Base-by-base conservation (phyloP, 768 basidiomycete species). In the Strobilomyces echinocephalus region DNA sequence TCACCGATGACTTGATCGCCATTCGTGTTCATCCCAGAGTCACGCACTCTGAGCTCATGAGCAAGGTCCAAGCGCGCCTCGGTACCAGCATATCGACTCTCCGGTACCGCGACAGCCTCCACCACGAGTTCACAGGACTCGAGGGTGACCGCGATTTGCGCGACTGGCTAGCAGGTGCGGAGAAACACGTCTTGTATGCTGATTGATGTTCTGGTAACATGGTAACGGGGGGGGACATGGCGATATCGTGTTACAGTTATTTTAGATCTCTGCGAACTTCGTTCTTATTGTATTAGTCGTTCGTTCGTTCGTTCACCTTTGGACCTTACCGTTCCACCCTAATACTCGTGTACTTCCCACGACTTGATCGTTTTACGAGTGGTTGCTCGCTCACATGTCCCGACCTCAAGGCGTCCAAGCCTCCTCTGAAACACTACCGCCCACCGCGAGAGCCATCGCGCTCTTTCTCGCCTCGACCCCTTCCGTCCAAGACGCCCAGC, bases 1-100 rank as follows among this genome's bases (percentile, higher is more conserved):
- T 87, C 52, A 87, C 92, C 24, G 95, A 98, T 66, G 97, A 99
- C 69, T 75, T 98, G 50, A 93, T 98, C 58, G 97, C 97, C 5
- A 97, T 98, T 52, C 85, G 97, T 14, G 95, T 98, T 28, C 94
- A 95, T 66, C 97, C 97, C 21, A 82, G 80, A 48, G 94, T 98
- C 38, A 84, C 88, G 8, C 87, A 90, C 63, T 74, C 72, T 10
- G 92, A 95, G 64, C 76, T 99, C 56, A 85, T 97, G 78, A 89
- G 84, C 47, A 99, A 98, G 73, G 90, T 97, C 33, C 84, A 91
- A 62, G 80, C 87, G 34, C 82, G 97, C 49, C 74, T 98, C 7
- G 94, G 92, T 1, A 79, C 78, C 14, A 85, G 88, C 72, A 77
- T 95, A 34, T 73, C 66, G 9, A 73, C 74, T 40, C 74, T 98